Conservation (phyloP, 148 eudicot genomes). For the Vaccinium macrocarpon region DNA sequence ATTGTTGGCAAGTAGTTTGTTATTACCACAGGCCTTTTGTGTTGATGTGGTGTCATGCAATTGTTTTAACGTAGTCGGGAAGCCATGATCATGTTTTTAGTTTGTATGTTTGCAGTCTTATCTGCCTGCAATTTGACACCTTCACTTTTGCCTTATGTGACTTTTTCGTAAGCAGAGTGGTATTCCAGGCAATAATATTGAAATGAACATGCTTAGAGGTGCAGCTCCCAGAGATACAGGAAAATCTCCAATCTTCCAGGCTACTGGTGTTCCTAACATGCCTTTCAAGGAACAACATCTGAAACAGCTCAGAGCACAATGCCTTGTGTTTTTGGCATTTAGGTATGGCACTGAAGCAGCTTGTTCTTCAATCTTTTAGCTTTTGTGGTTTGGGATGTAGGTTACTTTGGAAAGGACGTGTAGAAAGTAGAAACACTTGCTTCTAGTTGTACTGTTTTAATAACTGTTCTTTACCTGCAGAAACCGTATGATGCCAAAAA, state of each 20-base stretch:
- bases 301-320: conserved; percentile 96
- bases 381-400: background rate
- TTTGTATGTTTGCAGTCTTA: background rate
- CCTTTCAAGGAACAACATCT: conserved; percentile 95
- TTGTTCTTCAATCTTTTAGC: background rate
- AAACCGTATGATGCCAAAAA: conserved; percentile 81
- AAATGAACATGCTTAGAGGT: conserved; percentile 46
- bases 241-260: conserved; percentile 50
- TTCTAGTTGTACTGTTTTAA: conserved; percentile 13
- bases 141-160: background rate
- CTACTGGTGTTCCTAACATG: conserved; percentile 42
- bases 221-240: conserved; percentile 64
- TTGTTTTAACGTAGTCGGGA: background rate
- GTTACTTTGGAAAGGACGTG: background rate
- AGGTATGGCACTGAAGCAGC: conserved; percentile 33
- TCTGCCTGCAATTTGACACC: background rate
- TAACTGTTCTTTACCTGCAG: conserved; percentile 39
- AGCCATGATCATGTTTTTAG: background rate
- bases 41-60: background rate
- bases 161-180: conserved; percentile 41
- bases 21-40: background rate
- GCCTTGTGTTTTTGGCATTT: conserved; percentile 93
- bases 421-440: background rate
- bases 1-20: background rate
- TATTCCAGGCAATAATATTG: conserved; percentile 36